These are phyloP conservation scores for Fusarium staphyleae DNA, from an alignment of 2,329 filamentous ascomycete genomes.

Conservation along the genomic window DNA sequence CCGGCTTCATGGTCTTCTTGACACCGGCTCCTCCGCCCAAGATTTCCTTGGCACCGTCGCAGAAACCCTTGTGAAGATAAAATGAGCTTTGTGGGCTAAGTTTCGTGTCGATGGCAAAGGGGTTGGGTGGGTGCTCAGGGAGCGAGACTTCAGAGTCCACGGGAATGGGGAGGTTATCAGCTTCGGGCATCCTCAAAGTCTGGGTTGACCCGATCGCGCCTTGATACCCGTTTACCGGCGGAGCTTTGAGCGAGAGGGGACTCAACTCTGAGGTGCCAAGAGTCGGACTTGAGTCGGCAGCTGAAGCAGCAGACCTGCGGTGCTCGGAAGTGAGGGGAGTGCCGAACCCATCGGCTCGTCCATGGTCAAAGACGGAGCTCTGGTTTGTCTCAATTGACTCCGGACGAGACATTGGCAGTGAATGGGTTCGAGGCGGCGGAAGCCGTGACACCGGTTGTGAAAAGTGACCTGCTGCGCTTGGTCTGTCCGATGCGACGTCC, in stretches of 20 bases:
- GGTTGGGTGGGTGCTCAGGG: conserved; percentile 28
- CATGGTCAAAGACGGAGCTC: conserved; percentile 38
- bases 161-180: conserved; percentile 39
- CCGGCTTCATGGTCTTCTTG: conserved; percentile 58
- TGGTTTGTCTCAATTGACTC: conserved; percentile 38
- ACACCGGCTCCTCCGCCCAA: conserved; percentile 57
- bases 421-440: conserved; percentile 26
- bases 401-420: conserved; percentile 34
- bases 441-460: conserved; percentile 29
- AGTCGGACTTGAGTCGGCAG: conserved; percentile 36
- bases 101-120: conserved; percentile 46
- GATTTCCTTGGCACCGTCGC: conserved; percentile 60
- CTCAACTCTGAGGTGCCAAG: conserved; percentile 35
- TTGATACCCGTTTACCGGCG: conserved; percentile 28
- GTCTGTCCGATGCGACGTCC: conserved; percentile 35
- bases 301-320: conserved; percentile 32
- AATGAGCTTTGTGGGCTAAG: conserved; percentile 59
- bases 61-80: conserved; percentile 61
- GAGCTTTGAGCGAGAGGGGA: conserved; percentile 23
- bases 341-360: conserved; percentile 28
- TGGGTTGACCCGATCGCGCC: conserved; percentile 15
- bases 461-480: conserved; percentile 21
- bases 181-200: conserved; percentile 16
- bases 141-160: conserved; percentile 30
- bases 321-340: conserved; percentile 33